phyloP scores from a whole-genome alignment of 139 green algal species.

The Chlamydomonas sp. region DNA sequence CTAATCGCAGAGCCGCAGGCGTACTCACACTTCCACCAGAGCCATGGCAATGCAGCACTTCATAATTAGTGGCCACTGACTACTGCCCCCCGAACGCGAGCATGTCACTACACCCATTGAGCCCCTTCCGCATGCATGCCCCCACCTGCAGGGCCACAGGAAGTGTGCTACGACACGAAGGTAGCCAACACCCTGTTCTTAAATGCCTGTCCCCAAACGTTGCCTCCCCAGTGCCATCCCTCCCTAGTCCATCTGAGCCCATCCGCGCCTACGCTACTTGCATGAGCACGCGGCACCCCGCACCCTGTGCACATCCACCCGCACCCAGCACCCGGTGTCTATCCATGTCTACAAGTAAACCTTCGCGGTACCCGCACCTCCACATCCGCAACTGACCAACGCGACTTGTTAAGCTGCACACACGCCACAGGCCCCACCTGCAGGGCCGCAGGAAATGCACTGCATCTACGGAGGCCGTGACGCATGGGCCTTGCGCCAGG shows the following conservation, averaged over 20 bases:
- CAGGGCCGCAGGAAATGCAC: conserved; percentile 74
- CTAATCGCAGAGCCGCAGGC: no score
- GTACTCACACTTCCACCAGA: no score
- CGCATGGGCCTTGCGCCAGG: conserved; percentile 74
- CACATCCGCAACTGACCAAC: conserved; percentile 8
- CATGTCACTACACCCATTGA: neutral
- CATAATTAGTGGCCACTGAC: no score
- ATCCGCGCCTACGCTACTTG: no score
- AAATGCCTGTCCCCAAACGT: neutral
- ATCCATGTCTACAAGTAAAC: neutral
- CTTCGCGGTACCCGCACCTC: neutral
- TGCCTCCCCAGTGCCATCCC: neutral
- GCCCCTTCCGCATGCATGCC: neutral
- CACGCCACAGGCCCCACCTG: neutral
- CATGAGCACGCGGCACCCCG: no score
- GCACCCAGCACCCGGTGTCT: neutral
- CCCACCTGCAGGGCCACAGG: conserved; percentile 19
- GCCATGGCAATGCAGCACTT: no score
- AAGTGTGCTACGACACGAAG: conserved; percentile 7
- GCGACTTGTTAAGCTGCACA: neutral
- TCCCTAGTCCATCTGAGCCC: neutral
- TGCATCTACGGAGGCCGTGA: conserved; percentile 80
- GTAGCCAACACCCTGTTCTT: neutral
- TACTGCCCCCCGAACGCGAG: neutral
- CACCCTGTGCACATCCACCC: neutral